These are phyloP conservation scores for Kurtzmaniella natalensis DNA, from an alignment of 1,139 yeast species.

Conservation along the genomic window DNA sequence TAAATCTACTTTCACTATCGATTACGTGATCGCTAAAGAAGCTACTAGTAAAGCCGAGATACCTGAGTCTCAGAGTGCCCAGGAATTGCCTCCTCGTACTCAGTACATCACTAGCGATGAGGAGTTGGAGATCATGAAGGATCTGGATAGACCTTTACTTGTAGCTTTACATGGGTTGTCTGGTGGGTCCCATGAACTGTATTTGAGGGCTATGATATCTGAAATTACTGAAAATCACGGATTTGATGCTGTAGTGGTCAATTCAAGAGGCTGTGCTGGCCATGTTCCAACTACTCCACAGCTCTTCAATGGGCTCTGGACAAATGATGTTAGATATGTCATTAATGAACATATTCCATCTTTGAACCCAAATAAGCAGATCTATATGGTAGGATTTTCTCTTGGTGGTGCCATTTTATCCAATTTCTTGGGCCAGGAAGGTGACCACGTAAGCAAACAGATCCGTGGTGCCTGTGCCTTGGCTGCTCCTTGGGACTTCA, in stretches of 20 bases:
- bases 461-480: constrained; percentile 47
- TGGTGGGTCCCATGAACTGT: constrained; percentile 61
- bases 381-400: constrained; percentile 52
- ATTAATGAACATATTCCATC: constrained; percentile 42
- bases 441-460: constrained; percentile 26
- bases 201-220: constrained; percentile 42
- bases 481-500: constrained; percentile 58
- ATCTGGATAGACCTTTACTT: constrained; percentile 48
- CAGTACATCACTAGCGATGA: constrained; percentile 31
- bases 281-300: constrained; percentile 56
- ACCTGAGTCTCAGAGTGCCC: constrained; percentile 30
- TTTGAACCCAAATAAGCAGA: constrained; percentile 47
- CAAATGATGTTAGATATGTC: constrained; percentile 54
- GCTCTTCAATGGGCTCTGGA: constrained; percentile 57
- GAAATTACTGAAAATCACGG: constrained; percentile 30
- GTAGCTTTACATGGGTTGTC: constrained; percentile 57
- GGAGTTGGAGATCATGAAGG: constrained; percentile 25
- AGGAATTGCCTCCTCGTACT: constrained; percentile 41
- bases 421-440: constrained; percentile 54
- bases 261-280: constrained; percentile 59
- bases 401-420: constrained; percentile 55
- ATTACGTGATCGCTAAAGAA: constrained; percentile 29
- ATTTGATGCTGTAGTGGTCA: constrained; percentile 53
- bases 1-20: constrained; percentile 36
- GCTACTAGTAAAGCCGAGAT: constrained; percentile 8